A percentile compares a stretch with the other conserved stretches of the same genome.
phyloP scores from a whole-genome alignment of 306 rosid species.

The Acacia crassicarpa region DNA sequence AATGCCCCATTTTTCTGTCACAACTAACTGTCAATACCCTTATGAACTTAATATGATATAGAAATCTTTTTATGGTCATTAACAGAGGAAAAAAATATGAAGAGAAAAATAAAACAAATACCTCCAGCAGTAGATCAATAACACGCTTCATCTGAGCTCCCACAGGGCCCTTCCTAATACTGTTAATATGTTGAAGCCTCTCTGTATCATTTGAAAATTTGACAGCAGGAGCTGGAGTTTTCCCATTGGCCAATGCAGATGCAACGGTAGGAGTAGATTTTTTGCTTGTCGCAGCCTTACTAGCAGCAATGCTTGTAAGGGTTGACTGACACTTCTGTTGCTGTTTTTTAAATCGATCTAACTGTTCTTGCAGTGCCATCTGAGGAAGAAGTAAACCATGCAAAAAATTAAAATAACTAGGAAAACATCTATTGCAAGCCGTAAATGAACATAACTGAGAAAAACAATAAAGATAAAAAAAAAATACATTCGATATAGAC shows the following conservation, averaged over 20 bases:
- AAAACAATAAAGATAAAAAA: background rate
- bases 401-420: background rate
- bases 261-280: constrained; percentile 38
- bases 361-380: constrained; percentile 67
- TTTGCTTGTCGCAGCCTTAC: constrained; percentile 30
- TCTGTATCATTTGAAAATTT: constrained; percentile 92
- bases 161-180: constrained; percentile 71
- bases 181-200: constrained; percentile 86
- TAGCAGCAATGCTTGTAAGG: constrained; percentile 63
- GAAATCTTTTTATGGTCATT: background rate
- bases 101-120: constrained; percentile 19
- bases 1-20: background rate
- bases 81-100: constrained; percentile 5
- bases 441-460: background rate
- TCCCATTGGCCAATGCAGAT: constrained; percentile 31
- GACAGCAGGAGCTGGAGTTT: constrained; percentile 54
- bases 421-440: background rate
- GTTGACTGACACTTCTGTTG: constrained; percentile 72
- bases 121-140: constrained; percentile 78
- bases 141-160: constrained; percentile 98
- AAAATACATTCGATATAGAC: background rate
- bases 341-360: constrained; percentile 73
- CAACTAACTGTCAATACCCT: background rate
- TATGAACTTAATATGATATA: background rate
- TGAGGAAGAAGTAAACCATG: constrained; percentile 8